phyloP scores from a whole-genome alignment of 225 moss, liverwort and hornwort genomes.

The Climacium dendroides region DNA sequence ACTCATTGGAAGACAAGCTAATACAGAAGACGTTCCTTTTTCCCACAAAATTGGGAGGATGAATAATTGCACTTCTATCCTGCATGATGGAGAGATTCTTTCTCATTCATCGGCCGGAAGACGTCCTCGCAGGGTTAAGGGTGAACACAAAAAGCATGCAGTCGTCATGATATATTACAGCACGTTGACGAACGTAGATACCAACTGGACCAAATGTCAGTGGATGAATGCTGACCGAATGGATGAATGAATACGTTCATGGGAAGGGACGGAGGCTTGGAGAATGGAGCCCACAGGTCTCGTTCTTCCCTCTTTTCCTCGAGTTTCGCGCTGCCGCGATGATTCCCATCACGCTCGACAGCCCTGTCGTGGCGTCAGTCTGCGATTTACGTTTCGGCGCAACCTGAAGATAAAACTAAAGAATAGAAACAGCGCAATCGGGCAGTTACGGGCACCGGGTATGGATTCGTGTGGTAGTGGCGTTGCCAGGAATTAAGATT shows the following conservation, averaged over 20 bases:
- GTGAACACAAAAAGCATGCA: neutral
- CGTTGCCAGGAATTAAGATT: neutral
- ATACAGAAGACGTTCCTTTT: no score
- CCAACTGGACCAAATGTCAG: neutral
- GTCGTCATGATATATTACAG: neutral
- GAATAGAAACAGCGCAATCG: neutral
- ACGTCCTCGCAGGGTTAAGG: no score
- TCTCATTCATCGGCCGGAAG: no score
- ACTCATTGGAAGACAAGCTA: no score
- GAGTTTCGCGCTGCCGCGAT: neutral
- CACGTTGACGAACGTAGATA: neutral
- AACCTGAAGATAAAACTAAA: neutral
- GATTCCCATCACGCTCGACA: neutral
- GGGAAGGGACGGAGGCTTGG: neutral
- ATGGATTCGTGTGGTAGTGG: neutral
- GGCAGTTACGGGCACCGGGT: neutral
- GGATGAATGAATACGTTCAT: neutral
- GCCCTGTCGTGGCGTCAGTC: neutral
- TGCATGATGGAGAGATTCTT: no score
- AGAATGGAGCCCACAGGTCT: neutral
- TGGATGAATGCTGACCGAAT: neutral
- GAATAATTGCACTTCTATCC: no score
- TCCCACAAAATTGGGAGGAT: no score
- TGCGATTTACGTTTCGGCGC: neutral
- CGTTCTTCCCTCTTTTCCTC: conserved; percentile 2